phyloP scores from a whole-genome alignment of 2,329 filamentous ascomycete species.

The Aspergillus fijiensis region DNA sequence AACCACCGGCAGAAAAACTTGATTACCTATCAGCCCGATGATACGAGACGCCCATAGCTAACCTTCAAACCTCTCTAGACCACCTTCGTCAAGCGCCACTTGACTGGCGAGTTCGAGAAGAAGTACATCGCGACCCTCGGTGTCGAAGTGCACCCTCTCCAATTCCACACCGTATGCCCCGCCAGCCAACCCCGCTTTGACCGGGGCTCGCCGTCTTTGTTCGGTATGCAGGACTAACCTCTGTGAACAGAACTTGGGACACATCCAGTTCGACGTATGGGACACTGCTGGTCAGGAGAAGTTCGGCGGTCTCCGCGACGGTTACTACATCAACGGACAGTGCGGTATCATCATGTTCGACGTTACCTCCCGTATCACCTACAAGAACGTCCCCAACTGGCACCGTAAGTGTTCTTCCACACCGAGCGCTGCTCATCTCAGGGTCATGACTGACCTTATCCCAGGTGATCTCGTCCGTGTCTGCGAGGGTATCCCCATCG shows the following conservation, averaged over 20 bases:
- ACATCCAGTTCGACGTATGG: constrained; percentile 99
- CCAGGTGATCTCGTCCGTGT: constrained; percentile 95
- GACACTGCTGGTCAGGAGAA: constrained; percentile 99
- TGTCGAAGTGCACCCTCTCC: constrained; percentile 98
- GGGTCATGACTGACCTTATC: constrained; percentile 13
- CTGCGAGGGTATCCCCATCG: constrained; percentile 98
- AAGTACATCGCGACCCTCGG: constrained; percentile 99
- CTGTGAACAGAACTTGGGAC: constrained; percentile 72
- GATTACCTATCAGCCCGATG: constrained; percentile 21
- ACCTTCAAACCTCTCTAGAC: constrained; percentile 60
- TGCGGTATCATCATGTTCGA: constrained; percentile 99
- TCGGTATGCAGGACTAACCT: constrained; percentile 27
- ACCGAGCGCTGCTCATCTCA: background rate
- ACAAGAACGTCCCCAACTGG: constrained; percentile 99
- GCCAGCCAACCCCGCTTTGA: constrained; percentile 34
- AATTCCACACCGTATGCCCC: constrained; percentile 88
- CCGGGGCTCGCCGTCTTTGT: constrained; percentile 14
- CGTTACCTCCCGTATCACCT: constrained; percentile 98
- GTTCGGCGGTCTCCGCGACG: constrained; percentile 98
- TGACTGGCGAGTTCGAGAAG: constrained; percentile 99
- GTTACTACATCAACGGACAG: constrained; percentile 99
- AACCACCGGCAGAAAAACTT: constrained; percentile 28
- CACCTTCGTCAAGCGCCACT: constrained; percentile 99
- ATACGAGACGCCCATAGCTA: constrained; percentile 8
- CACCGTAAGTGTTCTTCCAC: constrained; percentile 72